Base-by-base conservation (phyloP, 2,329 filamentous ascomycete species). In the Shiraia bambusicola region DNA sequence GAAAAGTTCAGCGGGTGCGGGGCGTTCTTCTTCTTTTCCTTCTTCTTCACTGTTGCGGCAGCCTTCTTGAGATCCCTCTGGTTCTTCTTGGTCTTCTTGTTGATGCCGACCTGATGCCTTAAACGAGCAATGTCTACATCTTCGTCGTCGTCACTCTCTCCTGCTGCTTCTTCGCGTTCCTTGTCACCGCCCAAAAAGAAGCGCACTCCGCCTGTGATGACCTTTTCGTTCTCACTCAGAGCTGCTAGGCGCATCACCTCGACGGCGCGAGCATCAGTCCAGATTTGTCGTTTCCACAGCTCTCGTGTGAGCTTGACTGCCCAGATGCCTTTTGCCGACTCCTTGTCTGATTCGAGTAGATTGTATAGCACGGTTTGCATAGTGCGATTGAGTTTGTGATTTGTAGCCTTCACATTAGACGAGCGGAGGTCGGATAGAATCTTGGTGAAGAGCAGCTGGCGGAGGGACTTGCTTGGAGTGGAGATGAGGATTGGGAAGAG, bases 151-250 rank as follows among this genome's bases (percentile, higher is more conserved):
- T 89, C 87, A 61, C 83, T 88, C 49, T 97, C 92, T 41, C 94
- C 88, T 36, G 72, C 74, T 1, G 88, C 76, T 58, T 96, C 92
- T 67, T 98, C 93, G 54, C 91, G 82, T 71, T 97, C 93, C 69
- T 95, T 92, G 68, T 98, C 93, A 25, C 91, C 91, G 16, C 93
- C 93, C 1, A 98, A 77, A 74, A 98, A 98, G 76, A 97, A 98
- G 16, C 89, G 82, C 11, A 94, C 88, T 31, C 88, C 91, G 12
- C 90, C 88, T 5, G 87, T 76, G 17, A 93, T 82, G 3, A 97
- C 90, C 72, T 98, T 98, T 58, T 94, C 88, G 56, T 96, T 95
- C 37, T 95, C 86, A 3, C 88, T 83, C 42, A 98, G 72, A 40
- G 86, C 84, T 0, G 92, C 90, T 70, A 95, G 87, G 71, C 95